Base-by-base conservation (phyloP, 768 basidiomycete species). In the Boletus sensibilis region DNA sequence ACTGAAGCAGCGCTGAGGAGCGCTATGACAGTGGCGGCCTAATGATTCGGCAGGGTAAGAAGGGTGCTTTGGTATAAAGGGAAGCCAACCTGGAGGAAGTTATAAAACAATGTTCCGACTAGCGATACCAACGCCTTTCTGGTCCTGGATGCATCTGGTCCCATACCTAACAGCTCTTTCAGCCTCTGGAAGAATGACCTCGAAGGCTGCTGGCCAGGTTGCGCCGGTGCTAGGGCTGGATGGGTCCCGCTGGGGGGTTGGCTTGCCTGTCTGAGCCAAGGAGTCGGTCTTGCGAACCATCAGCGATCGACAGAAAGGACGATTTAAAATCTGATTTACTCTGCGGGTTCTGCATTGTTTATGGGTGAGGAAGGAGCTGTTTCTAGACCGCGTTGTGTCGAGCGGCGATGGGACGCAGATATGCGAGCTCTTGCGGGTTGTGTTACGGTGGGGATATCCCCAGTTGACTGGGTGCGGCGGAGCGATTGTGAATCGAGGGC, bases 71-170 rank as follows among this genome's bases (percentile, higher is more conserved):
- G 21, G 7, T 20, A 46, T 2, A 27, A 43, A 55, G 20, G 57
- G 18, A 33, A 13, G 69, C 76, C 37, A 45, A 83, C 87, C 76
- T 89, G 87, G 13, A 72, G 57, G 37, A 79, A 64, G 48, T 81
- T 81, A 62, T 83, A 84, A 4, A 63, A 53, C 10, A 85, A 56
- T 46, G 77, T 79, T 72, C 80, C 81, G 34, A 83, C 68, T 12
- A 87, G 61, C 8, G 79, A 79, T 27, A 85, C 74, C 18, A 85
- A 65, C 41, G 81, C 76, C 64, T 80, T 83, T 42, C 86, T 77
- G 7, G 76, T 77, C 55, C 72, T 74, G 4, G 80, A 74, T 23
- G 80, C 83, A 46, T 78, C 72, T 13, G 77, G 74, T 8, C 87
- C 86, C 50, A 82, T 64, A 4, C 86, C 86, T 40, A 87, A 68